Evolutionary conservation across 345 rosid species (phyloP).

Genomic region (Rhizophora apiculata): DNA sequence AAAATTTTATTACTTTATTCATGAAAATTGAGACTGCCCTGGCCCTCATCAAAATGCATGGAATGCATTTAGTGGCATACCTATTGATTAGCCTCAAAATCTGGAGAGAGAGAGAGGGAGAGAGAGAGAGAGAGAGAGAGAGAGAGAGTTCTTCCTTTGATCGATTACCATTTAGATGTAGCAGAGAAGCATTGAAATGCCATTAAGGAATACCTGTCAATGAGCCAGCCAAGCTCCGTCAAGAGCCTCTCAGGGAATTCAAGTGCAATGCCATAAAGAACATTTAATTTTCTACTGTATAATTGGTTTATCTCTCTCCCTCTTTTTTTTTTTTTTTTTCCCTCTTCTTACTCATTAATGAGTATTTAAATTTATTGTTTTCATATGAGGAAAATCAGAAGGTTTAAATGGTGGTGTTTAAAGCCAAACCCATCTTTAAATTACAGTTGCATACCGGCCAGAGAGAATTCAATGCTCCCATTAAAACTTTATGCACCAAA

Average conservation of each 20-base stretch:
- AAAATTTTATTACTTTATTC: neutral
- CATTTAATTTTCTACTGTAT: slow-evolving; percentile 19
- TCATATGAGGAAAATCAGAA: slow-evolving; percentile 18
- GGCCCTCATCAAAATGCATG: slow-evolving; percentile 24
- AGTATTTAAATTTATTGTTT: neutral
- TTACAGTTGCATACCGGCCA: slow-evolving; percentile 17
- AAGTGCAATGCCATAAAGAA: slow-evolving; percentile 18
- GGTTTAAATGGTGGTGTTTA: slow-evolving; percentile 19
- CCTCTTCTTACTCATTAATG: neutral
- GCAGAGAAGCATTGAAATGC: slow-evolving; percentile 26
- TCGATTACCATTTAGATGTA: neutral
- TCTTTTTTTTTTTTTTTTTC: neutral
- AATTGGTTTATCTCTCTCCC: neutral
- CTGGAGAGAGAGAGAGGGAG: neutral
- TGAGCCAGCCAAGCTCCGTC: slow-evolving; percentile 29
- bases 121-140: neutral
- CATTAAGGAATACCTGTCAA: slow-evolving; percentile 27
- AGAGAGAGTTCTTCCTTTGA: neutral
- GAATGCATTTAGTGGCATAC: slow-evolving; percentile 27
- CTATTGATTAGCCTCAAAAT: slow-evolving; percentile 23
- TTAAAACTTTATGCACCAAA: slow-evolving; percentile 1
- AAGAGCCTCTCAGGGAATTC: slow-evolving; percentile 16
- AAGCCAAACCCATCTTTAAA: neutral
- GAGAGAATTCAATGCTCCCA: slow-evolving; percentile 27
- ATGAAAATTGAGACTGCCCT: slow-evolving; percentile 14